Base-by-base conservation (phyloP, 176 grass and related monocot genomes). In the Oryza officinalis region DNA sequence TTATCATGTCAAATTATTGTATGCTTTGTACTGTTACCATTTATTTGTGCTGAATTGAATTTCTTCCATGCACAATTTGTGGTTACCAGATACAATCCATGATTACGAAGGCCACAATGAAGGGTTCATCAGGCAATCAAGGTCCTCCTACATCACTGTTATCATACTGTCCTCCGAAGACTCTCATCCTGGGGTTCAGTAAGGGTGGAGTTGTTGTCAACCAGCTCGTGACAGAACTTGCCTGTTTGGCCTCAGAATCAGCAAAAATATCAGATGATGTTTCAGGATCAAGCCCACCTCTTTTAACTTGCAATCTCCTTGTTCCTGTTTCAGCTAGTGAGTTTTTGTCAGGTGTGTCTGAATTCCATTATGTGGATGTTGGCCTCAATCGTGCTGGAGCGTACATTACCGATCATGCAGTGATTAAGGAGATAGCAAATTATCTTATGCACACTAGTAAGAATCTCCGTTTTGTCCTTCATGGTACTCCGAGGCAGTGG, bases 171-270 rank as follows among this genome's bases (percentile, higher is more conserved):
- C 68, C 72, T 69, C 91, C 89, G 63, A 89, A 70, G 65, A 95
- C 93, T 32, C 49, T 93, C 67, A 87, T 93, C 46, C 84, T 98
- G 67, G 91, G 91, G 20, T 98, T 98, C 81, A 98, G 96, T 73
- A 98, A 98, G 81, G 96, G 96, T 60, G 96, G 91, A 49, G 85
- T 78, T 81, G 96, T 96, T 47, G 83, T 90, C 65, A 98, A 98
- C 73, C 93, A 96, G 61, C 85, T 96, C 25, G 73, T 95, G 44
- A 75, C 96, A 27, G 93, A 98, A 92, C 83, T 94, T 88, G 82
- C 93, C 63, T 70, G 20, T 70, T 89, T 87, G 43, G 20, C 57
- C 77, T 74, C 49, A 8, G 22, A 27, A 88, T 22, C 65, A 65
- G 8, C 75, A 59, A 52, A 88, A 74, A 47, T 69, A 25, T 74